These are phyloP conservation scores for Oryza brachyantha DNA, from an alignment of 176 grass and related monocot genomes.

Conservation along the genomic window DNA sequence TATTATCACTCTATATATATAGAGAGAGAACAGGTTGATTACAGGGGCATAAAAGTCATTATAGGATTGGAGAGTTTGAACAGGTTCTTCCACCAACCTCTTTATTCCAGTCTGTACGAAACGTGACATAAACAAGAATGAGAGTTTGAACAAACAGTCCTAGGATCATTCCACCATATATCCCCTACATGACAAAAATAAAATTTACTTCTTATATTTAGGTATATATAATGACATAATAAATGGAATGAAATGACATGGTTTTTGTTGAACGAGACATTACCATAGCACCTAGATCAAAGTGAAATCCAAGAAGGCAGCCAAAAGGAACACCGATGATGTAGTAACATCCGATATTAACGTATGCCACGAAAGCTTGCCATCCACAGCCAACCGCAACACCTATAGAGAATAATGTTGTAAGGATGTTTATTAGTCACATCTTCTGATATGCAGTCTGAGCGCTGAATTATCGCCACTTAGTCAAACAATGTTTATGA, in stretches of 20 bases:
- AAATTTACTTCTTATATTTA: neutral
- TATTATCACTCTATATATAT: neutral
- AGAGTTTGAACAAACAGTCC: constrained; percentile 21
- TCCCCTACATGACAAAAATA: neutral
- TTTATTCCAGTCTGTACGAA: constrained; percentile 29
- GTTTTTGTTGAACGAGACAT: neutral
- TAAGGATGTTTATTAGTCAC: neutral
- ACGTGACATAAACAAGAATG: neutral
- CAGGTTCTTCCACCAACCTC: neutral
- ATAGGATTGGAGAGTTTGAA: neutral
- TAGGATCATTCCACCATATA: constrained; percentile 35
- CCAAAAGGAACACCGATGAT: constrained; percentile 51
- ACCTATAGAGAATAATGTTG: constrained; percentile 6
- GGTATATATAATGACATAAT: neutral
- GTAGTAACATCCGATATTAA: constrained; percentile 71
- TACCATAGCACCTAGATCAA: constrained; percentile 53
- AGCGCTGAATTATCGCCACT: neutral
- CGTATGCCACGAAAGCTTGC: constrained; percentile 69
- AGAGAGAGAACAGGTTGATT: neutral
- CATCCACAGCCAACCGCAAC: constrained; percentile 70
- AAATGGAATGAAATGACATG: neutral
- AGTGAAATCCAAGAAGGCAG: constrained; percentile 51
- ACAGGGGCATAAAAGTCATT: no score
- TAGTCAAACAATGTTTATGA: neutral
- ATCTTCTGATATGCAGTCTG: neutral